Base-by-base conservation (phyloP, 2,329 filamentous ascomycete genomes). In the Epichloe brachyelytri region DNA sequence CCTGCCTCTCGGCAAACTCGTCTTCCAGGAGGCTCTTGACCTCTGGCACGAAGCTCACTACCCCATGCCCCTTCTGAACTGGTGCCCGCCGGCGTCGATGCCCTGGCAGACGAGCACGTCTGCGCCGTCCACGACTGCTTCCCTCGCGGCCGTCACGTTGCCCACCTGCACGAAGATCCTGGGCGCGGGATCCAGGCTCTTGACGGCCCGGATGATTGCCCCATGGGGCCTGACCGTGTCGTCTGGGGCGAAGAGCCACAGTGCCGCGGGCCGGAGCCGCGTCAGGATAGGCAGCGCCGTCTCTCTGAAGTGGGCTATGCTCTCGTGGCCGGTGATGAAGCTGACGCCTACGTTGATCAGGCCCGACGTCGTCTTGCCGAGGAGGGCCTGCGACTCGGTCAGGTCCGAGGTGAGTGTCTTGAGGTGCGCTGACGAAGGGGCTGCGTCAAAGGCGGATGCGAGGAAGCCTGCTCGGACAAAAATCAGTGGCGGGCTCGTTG, bases 241-340 rank as follows among this genome's bases (percentile, higher is more conserved):
- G 34, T 69, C 65, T 2, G 80, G 79, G 3, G 82, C 82, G 59
- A 85, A 86, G 45, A 86, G 72, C 83, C 83, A 86, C 8, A 82
- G 70, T 0, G 79, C 82, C 2, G 74, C 75, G 2, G 82, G 80
- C 0, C 64, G 65, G 62, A 80, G 74, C 53, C 69, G 65, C 22
- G 60, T 60, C 17, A 86, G 66, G 12, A 83, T 56, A 1, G 75
- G 73, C 2, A 79, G 61, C 2, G 70, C 68, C n/a, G 69, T 72
- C 51, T 63, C 54, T 26, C 57, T 53, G 56, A 77, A 76, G 48
- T 65, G 56, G 0, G 53, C n/a, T 2, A 68, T 58, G 22, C 68
- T 68, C 20, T 66, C 62, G 48, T 74, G 65, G 51, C 78, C 79
- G 44, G 79, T 76, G 50, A 85, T 72, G 63, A 86, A 81, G 53